Evolutionary conservation across 257 asterid genomes (phyloP).

Genomic region (Gentiana straminea): DNA sequence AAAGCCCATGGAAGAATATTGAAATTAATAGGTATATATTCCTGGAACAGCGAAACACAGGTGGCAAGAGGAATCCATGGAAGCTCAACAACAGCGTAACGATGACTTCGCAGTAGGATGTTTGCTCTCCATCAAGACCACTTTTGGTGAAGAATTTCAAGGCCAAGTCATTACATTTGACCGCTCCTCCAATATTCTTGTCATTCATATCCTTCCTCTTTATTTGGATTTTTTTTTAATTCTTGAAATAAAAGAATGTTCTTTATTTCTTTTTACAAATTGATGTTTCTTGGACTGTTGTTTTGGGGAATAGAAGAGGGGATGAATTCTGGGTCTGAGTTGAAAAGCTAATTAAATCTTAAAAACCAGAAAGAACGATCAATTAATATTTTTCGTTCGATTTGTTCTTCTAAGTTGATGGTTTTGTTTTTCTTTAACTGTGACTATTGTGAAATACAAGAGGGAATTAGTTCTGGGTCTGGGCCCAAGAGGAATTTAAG

Average conservation of each 20-base stretch:
- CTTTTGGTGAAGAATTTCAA: slow-evolving; percentile 85
- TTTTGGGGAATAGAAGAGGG: neutral
- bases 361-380: too few relatives aligned
- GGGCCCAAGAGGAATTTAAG: slow-evolving; percentile 72
- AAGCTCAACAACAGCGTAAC: slow-evolving; percentile 42
- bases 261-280: neutral
- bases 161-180: slow-evolving; percentile 78
- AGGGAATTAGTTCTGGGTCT: slow-evolving; percentile 58
- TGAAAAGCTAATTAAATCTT: too few relatives aligned
- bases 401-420: too few relatives aligned
- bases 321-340: too few relatives aligned
- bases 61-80: slow-evolving; percentile 37
- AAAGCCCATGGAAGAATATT: neutral
- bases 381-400: too few relatives aligned
- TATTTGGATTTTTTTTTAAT: neutral
- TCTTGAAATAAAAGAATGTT: neutral
- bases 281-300: neutral
- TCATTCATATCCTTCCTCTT: slow-evolving; percentile 80
- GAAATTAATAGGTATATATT: neutral
- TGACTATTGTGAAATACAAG: slow-evolving; percentile 42
- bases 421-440: slow-evolving; percentile 34
- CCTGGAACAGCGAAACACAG: neutral
- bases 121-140: slow-evolving; percentile 65
- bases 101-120: slow-evolving; percentile 92
- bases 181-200: slow-evolving; percentile 82